Evolutionary conservation across 2,329 filamentous ascomycete species (phyloP).

Genomic region (Talaromyces albobiverticillius): DNA sequence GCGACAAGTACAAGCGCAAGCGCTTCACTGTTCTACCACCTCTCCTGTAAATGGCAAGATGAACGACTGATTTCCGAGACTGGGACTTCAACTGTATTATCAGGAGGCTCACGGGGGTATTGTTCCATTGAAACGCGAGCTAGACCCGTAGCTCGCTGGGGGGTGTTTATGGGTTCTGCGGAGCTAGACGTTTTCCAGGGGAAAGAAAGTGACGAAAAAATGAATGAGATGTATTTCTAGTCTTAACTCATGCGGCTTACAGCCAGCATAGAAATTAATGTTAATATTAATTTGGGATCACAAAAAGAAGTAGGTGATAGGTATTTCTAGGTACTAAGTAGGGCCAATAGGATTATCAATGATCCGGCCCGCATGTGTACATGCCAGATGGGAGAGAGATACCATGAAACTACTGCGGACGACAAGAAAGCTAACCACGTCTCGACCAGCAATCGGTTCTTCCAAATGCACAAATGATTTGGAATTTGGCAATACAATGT

Average conservation of each 20-base stretch:
- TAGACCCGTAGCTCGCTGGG: too few species aligned
- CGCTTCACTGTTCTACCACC: constrained; percentile 77
- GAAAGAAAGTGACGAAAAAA: background rate
- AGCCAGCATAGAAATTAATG: background rate
- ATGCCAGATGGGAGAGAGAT: background rate
- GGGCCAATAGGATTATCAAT: constrained; percentile 8
- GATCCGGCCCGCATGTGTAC: constrained; percentile 13
- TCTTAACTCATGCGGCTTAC: background rate
- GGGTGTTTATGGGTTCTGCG: too few species aligned
- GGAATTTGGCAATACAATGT: constrained; percentile 5
- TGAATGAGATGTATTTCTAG: background rate
- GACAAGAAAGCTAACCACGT: constrained; percentile 1
- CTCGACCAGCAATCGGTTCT: background rate
- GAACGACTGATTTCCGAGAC: background rate
- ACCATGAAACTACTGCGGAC: background rate
- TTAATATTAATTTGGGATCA: background rate
- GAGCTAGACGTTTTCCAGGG: too few species aligned
- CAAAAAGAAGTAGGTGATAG: too few species aligned
- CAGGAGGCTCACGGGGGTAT: background rate
- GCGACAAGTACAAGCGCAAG: constrained; percentile 95
- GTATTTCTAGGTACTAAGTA: too few species aligned
- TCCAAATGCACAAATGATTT: constrained; percentile 7
- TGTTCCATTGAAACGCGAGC: constrained; percentile 47
- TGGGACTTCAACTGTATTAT: background rate
- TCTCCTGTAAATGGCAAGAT: constrained; percentile 36